Conservation (phyloP, 2,329 filamentous ascomycete species). For the Phaeosphaeriaceae sp. region DNA sequence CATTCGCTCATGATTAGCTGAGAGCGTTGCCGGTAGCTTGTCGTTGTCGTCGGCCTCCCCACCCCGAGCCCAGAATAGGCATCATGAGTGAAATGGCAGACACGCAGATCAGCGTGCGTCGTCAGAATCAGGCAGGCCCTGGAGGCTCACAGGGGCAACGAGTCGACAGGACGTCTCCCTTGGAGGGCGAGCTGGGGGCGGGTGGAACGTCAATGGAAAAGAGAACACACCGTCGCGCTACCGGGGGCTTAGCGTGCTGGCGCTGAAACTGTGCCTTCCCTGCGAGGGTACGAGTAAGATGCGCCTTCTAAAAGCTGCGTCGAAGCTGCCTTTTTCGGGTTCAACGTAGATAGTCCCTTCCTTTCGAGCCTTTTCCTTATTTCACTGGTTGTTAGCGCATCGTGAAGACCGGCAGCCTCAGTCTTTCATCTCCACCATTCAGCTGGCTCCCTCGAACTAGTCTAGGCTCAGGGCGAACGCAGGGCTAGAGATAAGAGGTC, state of each 20-base stretch:
- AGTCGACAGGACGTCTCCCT: neutral
- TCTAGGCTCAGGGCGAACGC: conserved; percentile 3
- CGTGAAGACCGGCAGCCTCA: conserved; percentile 1
- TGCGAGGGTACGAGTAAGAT: neutral
- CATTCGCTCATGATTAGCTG: conserved; percentile 9
- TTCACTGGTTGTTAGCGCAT: neutral
- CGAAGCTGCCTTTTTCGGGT: neutral
- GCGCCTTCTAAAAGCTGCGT: conserved; percentile 4
- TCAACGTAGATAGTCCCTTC: neutral
- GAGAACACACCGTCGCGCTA: neutral
- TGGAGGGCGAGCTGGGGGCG: neutral
- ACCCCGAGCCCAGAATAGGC: neutral
- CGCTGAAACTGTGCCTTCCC: conserved; percentile 7
- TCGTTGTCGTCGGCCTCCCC: neutral
- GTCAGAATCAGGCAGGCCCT: neutral
- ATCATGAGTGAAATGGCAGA: conserved; percentile 1
- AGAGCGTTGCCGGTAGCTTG: neutral
- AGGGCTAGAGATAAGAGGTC: conserved; percentile 8
- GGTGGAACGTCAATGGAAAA: conserved; percentile 2
- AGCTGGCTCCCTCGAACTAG: neutral
- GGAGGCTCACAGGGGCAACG: neutral
- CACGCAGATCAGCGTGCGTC: neutral
- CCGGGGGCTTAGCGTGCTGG: conserved; percentile 1
- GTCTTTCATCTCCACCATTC: conserved; percentile 8
- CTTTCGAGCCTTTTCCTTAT: neutral